phyloP scores from a whole-genome alignment of 1,139 yeast genomes.

The Kodamaea fungicola region DNA sequence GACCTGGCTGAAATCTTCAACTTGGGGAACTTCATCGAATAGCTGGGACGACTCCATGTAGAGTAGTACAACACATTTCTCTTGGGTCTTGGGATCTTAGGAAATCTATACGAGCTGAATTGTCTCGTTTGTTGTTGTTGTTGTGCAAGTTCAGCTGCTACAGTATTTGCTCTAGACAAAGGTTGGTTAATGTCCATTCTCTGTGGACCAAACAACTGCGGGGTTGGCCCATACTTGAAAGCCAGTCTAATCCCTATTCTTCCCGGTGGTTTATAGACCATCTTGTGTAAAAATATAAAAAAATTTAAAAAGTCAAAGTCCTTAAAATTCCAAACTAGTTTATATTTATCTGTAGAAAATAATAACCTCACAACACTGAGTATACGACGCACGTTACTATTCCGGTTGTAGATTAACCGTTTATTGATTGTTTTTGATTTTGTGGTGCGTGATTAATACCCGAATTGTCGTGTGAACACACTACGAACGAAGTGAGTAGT shows the following conservation, averaged over 20 bases:
- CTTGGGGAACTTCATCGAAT: constrained; percentile 19
- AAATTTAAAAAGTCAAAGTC: too few relatives aligned
- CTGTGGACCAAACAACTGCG: constrained; percentile 14
- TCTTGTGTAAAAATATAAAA: neutral
- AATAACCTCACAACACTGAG: too few relatives aligned
- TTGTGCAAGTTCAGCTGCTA: constrained; percentile 27
- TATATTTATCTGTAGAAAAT: too few relatives aligned
- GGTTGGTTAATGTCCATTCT: constrained; percentile 41
- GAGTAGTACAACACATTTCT: constrained; percentile 56
- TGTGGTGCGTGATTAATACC: too few relatives aligned
- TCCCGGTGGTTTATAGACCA: constrained; percentile 12
- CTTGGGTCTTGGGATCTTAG: constrained; percentile 63
- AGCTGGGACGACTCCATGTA: constrained; percentile 28
- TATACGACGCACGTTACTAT: too few relatives aligned
- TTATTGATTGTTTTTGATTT: too few relatives aligned
- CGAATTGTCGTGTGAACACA: too few relatives aligned
- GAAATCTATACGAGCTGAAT: constrained; percentile 39
- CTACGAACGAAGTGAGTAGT: too few relatives aligned
- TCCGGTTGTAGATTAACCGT: too few relatives aligned
- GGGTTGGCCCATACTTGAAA: constrained; percentile 12
- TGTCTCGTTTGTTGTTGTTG: constrained; percentile 16
- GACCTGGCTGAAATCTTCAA: constrained; percentile 30
- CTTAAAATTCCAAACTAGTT: too few relatives aligned
- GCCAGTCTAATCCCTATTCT: constrained; percentile 11
- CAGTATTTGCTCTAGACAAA: constrained; percentile 38